A percentile compares a stretch with the other conserved stretches of the same genome.
These are phyloP conservation scores for Zostera marina DNA, from an alignment of 116 monocot genomes.

Conservation along the genomic window DNA sequence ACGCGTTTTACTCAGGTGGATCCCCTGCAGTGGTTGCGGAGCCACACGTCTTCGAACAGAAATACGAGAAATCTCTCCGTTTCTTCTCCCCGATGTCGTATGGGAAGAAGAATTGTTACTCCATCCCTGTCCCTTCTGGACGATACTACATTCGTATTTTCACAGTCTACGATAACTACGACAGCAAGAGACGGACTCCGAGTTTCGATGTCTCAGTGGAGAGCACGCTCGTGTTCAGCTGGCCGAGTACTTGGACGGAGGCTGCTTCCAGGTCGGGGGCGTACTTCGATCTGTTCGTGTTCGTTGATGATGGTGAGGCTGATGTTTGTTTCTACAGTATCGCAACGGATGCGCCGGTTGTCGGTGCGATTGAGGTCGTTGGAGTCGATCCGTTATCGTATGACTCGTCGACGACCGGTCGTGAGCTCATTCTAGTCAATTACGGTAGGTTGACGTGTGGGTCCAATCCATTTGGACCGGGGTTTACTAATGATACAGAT, in stretches of 20 bases:
- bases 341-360: slow-evolving; percentile 77
- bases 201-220: slow-evolving; percentile 82
- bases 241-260: slow-evolving; percentile 81
- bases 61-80: slow-evolving; percentile 58
- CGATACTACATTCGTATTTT: slow-evolving; percentile 87
- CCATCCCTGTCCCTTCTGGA: slow-evolving; percentile 50
- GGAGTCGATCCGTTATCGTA: slow-evolving; percentile 61
- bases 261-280: slow-evolving; percentile 47
- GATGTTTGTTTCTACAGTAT: slow-evolving; percentile 91
- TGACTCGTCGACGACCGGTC: slow-evolving; percentile 34
- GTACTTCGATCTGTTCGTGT: slow-evolving; percentile 67
- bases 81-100: slow-evolving; percentile 34
- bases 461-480: slow-evolving; percentile 47
- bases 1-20: slow-evolving; percentile 70
- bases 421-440: slow-evolving; percentile 53
- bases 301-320: slow-evolving; percentile 19
- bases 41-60: slow-evolving; percentile 48
- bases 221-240: slow-evolving; percentile 67
- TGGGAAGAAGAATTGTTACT: slow-evolving; percentile 94
- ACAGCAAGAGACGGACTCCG: slow-evolving; percentile 49
- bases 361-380: slow-evolving; percentile 66
- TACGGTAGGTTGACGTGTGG: slow-evolving; percentile 80
- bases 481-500: slow-evolving; percentile 64
- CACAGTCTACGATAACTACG: slow-evolving; percentile 96
- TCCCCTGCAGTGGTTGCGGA: slow-evolving; percentile 47